Evolutionary conservation across 352 stramenopile species (phyloP).

Genomic region (Globisporangium mamillatum): DNA sequence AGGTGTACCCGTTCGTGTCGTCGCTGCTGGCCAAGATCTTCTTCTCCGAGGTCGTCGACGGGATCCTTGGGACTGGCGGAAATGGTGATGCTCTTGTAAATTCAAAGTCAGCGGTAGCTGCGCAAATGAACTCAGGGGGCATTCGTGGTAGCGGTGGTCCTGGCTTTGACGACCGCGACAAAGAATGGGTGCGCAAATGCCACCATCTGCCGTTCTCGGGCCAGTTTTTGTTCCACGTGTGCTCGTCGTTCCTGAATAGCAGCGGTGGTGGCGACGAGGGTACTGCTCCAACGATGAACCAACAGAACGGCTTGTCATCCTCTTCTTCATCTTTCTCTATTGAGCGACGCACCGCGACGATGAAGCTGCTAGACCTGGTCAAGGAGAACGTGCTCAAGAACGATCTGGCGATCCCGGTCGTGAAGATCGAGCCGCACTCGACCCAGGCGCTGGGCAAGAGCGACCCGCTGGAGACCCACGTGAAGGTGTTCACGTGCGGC

Average conservation of each 20-base stretch:
- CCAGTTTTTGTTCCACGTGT: conserved; percentile 79
- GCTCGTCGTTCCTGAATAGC: conserved; percentile 54
- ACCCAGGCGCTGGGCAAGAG: conserved; percentile 71
- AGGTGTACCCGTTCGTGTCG: conserved; percentile 59
- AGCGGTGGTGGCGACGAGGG: neutral
- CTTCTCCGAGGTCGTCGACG: conserved; percentile 64
- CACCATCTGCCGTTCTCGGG: conserved; percentile 74
- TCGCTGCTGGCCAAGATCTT: conserved; percentile 70
- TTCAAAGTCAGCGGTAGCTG: conserved; percentile 2
- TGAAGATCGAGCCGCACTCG: conserved; percentile 63
- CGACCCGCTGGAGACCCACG: conserved; percentile 83
- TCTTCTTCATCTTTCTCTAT: neutral
- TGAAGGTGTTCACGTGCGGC: conserved; percentile 81
- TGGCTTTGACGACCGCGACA: conserved; percentile 71
- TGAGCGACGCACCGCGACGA: conserved; percentile 17
- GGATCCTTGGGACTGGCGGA: conserved; percentile 30
- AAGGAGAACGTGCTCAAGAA: conserved; percentile 78
- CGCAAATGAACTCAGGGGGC: neutral
- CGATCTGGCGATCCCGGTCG: conserved; percentile 43
- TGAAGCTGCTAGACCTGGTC: conserved; percentile 57
- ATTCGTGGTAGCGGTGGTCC: neutral
- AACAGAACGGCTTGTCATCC: neutral
- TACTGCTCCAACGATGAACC: neutral
- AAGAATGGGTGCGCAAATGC: conserved; percentile 73
- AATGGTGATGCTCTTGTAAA: conserved; percentile 1